A percentile compares a stretch with the other conserved stretches of the same genome.
These are phyloP conservation scores for Ophiostoma tasmaniense DNA, from an alignment of 2,329 filamentous ascomycete genomes.

Conservation along the genomic window DNA sequence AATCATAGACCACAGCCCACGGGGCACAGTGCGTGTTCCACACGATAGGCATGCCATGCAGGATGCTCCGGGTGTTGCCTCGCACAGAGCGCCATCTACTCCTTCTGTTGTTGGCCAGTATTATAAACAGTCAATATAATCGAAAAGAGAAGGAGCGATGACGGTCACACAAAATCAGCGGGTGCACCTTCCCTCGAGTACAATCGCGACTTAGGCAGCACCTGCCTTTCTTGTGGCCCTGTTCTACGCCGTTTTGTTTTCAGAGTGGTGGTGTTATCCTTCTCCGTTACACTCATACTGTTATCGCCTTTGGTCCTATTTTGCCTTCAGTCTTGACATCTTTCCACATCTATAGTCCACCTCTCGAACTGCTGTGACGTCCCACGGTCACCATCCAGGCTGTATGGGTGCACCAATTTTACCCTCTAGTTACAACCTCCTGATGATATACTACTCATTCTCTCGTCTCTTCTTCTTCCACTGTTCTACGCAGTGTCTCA, in stretches of 20 bases:
- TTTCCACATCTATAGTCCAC: too few relatives aligned
- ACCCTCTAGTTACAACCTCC: not conserved
- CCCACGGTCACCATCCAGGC: not conserved
- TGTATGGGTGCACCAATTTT: not conserved
- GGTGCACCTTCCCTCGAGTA: conserved; percentile 9
- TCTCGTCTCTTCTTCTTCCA: not conserved
- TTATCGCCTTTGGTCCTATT: not conserved
- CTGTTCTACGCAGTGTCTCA: conserved; percentile 3
- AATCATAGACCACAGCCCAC: not conserved
- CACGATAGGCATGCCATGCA: conserved; percentile 8
- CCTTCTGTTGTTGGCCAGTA: not conserved
- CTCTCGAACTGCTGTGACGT: not conserved
- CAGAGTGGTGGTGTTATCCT: not conserved
- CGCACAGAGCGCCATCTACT: not conserved
- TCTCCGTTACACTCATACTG: too few relatives aligned
- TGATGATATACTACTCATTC: not conserved
- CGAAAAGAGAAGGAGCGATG: not conserved
- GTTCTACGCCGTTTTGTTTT: not conserved
- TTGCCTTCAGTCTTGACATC: not conserved
- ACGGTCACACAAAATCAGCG: not conserved
- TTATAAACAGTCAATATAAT: not conserved
- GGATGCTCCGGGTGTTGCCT: conserved; percentile 10
- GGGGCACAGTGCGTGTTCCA: not conserved
- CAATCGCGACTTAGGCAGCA: not conserved
- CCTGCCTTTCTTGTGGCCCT: not conserved